Evolutionary conservation across 345 rosid species (phyloP), one percentile per base, ranked within the genome.

Genomic region (Eucalyptus urophylla): DNA sequence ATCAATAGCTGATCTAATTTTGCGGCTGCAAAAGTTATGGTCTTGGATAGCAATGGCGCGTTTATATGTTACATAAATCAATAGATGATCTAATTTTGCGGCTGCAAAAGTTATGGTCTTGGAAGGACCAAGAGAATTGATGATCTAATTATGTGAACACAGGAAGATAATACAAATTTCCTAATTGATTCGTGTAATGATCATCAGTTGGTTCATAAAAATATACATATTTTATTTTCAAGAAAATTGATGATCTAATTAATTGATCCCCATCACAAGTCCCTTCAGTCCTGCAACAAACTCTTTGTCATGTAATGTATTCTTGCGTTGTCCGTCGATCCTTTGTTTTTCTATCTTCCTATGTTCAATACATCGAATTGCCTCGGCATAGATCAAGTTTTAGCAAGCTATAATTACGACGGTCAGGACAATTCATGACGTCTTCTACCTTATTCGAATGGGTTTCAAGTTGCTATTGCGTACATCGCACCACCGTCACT

Each of bases 401-500:
- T 96, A 86, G 98, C 97, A n/a, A n/a, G 94, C 91, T 29, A 89
- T 95, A 65, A 94, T 94, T 7, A 94, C 96, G 15, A 92, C 95
- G 21, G 65, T 93, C 22, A 91, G 99, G 91, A 95, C 97, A 15
- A 22, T 90, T 37, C 89, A 95, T 17, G 98, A 97, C 90, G 91
- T 87, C 80, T 95, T 97, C 90, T 95, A 95, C 90, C 94, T 95
- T 25, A 88, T 93, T 80, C 94, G 97, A 27, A 94, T 97, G 94
- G 94, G 92, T 88, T 93, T 97, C 72, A 98, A 97, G 90, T 97
- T 97, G 86, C 94, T 15, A 97, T 97, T 43, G 98, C 97, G 10
- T 97, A 92, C 81, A 93, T 97, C 65, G 98, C 98, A 37, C 99
- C 98, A 24, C 95, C 98, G 19, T 97, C 98, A 7, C 91, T 98